phyloP scores from a whole-genome alignment of 2,329 filamentous ascomycete species.

The Penicillium sp. region DNA sequence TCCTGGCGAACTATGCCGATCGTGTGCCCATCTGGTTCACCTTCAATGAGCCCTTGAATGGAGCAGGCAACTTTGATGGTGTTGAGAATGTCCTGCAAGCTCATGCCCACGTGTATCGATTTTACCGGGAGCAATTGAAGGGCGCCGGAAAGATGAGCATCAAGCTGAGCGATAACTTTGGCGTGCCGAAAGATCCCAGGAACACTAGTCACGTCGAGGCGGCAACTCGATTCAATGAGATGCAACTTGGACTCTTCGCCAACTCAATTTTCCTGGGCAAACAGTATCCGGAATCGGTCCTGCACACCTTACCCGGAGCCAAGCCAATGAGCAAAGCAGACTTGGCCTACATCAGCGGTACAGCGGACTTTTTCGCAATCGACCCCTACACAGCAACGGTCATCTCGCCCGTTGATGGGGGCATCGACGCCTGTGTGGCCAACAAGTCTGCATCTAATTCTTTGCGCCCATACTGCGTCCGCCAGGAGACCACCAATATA shows the following conservation, averaged over 20 bases:
- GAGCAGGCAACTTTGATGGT: constrained; percentile 41
- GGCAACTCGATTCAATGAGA: constrained; percentile 28
- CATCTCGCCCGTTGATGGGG: constrained; percentile 44
- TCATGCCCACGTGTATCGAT: constrained; percentile 30
- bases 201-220: constrained; percentile 23
- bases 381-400: constrained; percentile 55
- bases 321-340: constrained; percentile 43
- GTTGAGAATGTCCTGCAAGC: constrained; percentile 48
- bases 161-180: constrained; percentile 49
- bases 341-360: constrained; percentile 46
- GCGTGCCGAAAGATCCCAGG: constrained; percentile 40
- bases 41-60: constrained; percentile 38
- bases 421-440: constrained; percentile 45
- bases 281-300: constrained; percentile 41
- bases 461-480: constrained; percentile 50
- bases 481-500: constrained; percentile 41
- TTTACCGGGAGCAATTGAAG: constrained; percentile 38
- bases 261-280: constrained; percentile 42
- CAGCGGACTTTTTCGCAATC: constrained; percentile 52
- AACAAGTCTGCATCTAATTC: constrained; percentile 39
- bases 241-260: constrained; percentile 39
- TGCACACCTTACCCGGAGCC: constrained; percentile 43
- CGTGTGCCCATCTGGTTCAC: constrained; percentile 39
- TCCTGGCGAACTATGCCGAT: constrained; percentile 35
- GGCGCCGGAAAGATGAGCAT: constrained; percentile 40